phyloP scores from a whole-genome alignment of 2,329 filamentous ascomycete genomes.

The Epichloe gansuensis region DNA sequence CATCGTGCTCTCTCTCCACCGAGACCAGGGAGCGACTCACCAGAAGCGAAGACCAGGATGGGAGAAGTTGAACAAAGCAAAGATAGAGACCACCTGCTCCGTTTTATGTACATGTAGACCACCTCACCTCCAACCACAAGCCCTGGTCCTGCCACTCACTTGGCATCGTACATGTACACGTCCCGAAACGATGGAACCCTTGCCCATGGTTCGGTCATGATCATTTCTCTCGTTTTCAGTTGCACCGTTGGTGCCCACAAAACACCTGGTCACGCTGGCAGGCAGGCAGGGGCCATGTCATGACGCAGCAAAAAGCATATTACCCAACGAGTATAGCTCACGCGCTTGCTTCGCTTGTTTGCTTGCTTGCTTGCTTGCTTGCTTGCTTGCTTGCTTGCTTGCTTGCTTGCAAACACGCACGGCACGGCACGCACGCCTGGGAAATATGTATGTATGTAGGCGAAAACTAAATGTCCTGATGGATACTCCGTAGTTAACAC shows the following conservation, averaged over 20 bases:
- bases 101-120: neutral
- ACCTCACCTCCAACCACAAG: neutral
- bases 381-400: neutral
- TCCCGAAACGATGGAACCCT: slow-evolving; percentile 3
- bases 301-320: slow-evolving; percentile 1
- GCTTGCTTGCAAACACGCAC: neutral
- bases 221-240: neutral
- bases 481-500: neutral
- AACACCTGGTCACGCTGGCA: neutral
- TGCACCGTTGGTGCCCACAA: slow-evolving; percentile 3
- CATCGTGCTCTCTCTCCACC: no score
- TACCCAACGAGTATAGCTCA: neutral
- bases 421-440: neutral
- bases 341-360: neutral
- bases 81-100: neutral
- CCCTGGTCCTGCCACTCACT: neutral
- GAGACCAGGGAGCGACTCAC: neutral
- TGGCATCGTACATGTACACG: neutral
- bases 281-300: slow-evolving; percentile 4
- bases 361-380: neutral
- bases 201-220: slow-evolving; percentile 5
- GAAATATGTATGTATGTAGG: neutral
- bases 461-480: neutral
- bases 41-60: neutral
- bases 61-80: neutral